These are phyloP conservation scores for Aureobasidium sp. DNA, from an alignment of 2,329 filamentous ascomycete genomes.

Conservation along the genomic window DNA sequence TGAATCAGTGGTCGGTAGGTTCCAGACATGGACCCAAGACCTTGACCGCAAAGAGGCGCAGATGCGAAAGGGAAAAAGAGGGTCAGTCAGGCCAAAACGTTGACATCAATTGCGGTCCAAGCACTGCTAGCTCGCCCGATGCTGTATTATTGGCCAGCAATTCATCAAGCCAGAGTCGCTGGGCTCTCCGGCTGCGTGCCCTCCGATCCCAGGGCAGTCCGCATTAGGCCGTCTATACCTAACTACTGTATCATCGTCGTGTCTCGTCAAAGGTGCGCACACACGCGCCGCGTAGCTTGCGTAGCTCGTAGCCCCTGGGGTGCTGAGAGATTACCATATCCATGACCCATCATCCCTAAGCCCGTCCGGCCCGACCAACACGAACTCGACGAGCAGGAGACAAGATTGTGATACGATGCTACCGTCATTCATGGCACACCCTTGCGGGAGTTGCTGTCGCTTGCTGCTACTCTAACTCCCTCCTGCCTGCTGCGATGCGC, in stretches of 20 bases:
- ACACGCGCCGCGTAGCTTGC: not conserved
- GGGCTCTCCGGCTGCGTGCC: not conserved
- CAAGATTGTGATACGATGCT: constrained; percentile 7
- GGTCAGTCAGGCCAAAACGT: constrained; percentile 17
- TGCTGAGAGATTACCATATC: not conserved
- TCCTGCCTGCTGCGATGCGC: not conserved
- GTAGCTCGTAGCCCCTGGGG: constrained; percentile 5
- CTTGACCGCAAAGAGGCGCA: constrained; percentile 18
- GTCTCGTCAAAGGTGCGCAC: not conserved
- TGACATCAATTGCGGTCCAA: constrained; percentile 16
- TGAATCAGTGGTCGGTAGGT: constrained; percentile 18
- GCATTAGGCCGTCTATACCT: constrained; percentile 15
- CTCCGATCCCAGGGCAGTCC: constrained; percentile 13
- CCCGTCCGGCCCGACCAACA: constrained; percentile 10
- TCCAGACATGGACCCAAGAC: constrained; percentile 18
- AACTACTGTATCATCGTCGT: constrained; percentile 12
- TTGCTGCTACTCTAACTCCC: not conserved
- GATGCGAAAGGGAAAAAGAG: constrained; percentile 17
- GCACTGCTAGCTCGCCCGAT: constrained; percentile 9
- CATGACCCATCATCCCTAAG: not conserved
- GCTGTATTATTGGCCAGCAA: constrained; percentile 8
- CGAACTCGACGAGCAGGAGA: not conserved
- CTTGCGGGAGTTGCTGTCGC: not conserved
- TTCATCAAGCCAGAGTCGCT: not conserved
- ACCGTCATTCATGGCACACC: constrained; percentile 1